Evolutionary conservation across 2,329 filamentous ascomycete genomes (phyloP).

Genomic region (Myrmaecium sp.): DNA sequence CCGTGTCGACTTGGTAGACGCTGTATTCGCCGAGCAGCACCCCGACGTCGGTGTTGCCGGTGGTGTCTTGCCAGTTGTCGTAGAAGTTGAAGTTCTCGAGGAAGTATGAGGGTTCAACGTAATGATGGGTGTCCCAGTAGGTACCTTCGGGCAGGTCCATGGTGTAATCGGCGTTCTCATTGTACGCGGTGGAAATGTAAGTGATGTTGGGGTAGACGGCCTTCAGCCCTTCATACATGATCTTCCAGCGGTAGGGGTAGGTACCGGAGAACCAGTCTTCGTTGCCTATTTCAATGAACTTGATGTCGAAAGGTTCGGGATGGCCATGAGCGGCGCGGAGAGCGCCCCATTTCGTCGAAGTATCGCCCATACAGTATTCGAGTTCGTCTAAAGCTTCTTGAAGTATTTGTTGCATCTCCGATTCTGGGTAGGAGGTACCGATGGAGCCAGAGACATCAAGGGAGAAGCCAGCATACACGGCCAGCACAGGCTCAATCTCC

Average conservation of each 20-base stretch:
- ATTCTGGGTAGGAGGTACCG: conserved; percentile 18
- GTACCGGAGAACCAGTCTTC: conserved; percentile 20
- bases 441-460: conserved; percentile 21
- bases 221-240: conserved; percentile 18
- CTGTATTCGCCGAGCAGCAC: conserved; percentile 11
- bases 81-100: conserved; percentile 9
- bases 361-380: conserved; percentile 13
- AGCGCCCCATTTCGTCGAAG: conserved; percentile 16
- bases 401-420: conserved; percentile 20
- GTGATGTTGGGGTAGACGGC: conserved; percentile 18
- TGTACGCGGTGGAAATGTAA: conserved; percentile 13
- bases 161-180: conserved; percentile 13
- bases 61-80: conserved; percentile 9
- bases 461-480: conserved; percentile 27
- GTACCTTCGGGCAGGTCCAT: conserved; percentile 19
- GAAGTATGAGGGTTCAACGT: conserved; percentile 22
- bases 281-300: conserved; percentile 22
- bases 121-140: conserved; percentile 27
- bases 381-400: conserved; percentile 22
- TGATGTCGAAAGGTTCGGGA: conserved; percentile 19
- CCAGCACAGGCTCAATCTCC: conserved; percentile 25
- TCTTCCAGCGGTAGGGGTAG: conserved; percentile 15
- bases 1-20: conserved; percentile 14
- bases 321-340: conserved; percentile 19
- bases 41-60: conserved; percentile 8